These are phyloP conservation scores for Skeletonema costatum DNA, from an alignment of 108 stramenopile genomes.

Conservation along the genomic window DNA sequence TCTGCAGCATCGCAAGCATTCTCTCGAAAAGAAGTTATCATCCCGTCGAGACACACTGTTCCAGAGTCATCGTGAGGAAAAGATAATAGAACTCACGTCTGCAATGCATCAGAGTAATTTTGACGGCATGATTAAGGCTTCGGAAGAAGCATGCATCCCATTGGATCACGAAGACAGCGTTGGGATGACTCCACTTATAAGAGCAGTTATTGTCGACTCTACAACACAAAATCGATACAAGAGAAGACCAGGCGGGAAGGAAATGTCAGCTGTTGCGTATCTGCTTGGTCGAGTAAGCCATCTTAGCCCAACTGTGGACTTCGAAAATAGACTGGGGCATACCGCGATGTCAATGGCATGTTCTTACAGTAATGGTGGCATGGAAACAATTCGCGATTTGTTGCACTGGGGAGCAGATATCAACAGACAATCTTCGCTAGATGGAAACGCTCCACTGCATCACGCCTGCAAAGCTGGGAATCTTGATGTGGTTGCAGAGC, in stretches of 20 bases:
- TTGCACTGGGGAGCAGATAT: constrained; percentile 41
- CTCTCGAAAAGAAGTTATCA: constrained; percentile 28
- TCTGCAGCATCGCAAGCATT: not conserved
- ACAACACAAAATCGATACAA: constrained; percentile 5
- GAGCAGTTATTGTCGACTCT: constrained; percentile 30
- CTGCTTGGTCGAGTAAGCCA: constrained; percentile 34
- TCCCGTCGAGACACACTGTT: constrained; percentile 21
- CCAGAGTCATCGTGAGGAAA: constrained; percentile 11
- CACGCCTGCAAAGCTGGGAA: constrained; percentile 35
- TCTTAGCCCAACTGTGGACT: constrained; percentile 38
- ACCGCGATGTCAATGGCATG: constrained; percentile 42
- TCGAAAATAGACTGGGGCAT: constrained; percentile 33
- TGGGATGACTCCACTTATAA: constrained; percentile 40
- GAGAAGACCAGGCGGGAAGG: constrained; percentile 16
- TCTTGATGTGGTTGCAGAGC: constrained; percentile 13
- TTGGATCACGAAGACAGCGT: constrained; percentile 30
- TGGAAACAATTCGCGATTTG: constrained; percentile 27
- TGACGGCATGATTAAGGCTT: constrained; percentile 24
- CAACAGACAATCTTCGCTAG: constrained; percentile 4
- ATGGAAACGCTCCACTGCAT: constrained; percentile 31
- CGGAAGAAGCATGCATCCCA: constrained; percentile 27
- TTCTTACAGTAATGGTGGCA: constrained; percentile 2
- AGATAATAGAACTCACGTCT: constrained; percentile 7
- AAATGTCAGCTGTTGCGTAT: constrained; percentile 27
- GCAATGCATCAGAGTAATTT: constrained; percentile 36